Evolutionary conservation across 352 stramenopile species (phyloP).

Genomic region (Phytophthora fragariaefolia): DNA sequence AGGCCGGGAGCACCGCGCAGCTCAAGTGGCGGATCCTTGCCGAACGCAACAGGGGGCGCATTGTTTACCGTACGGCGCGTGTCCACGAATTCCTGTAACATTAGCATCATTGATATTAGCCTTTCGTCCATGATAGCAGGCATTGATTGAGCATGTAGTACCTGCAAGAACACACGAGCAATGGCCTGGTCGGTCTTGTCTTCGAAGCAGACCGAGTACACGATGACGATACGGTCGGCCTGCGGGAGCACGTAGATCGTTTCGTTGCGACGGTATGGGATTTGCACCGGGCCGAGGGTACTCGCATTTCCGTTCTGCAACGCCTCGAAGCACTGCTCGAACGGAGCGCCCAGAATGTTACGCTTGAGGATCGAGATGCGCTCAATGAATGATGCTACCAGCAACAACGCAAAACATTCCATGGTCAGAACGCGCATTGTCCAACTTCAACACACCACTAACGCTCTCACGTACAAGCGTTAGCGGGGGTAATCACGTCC

Average conservation of each 20-base stretch:
- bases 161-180: slow-evolving; percentile 91
- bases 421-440: background rate
- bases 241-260: slow-evolving; percentile 89
- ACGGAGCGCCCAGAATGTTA: slow-evolving; percentile 80
- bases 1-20: slow-evolving; percentile 74
- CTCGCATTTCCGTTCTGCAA: slow-evolving; percentile 66
- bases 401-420: slow-evolving; percentile 1
- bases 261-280: slow-evolving; percentile 89
- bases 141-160: no score
- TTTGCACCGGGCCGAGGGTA: slow-evolving; percentile 70
- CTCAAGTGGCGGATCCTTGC: slow-evolving; percentile 91
- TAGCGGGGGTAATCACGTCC: slow-evolving; percentile 72
- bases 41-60: slow-evolving; percentile 92
- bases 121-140: no score
- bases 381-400: slow-evolving; percentile 73
- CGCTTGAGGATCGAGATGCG: slow-evolving; percentile 83
- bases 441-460: background rate
- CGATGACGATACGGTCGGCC: slow-evolving; percentile 90
- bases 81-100: slow-evolving; percentile 91
- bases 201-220: slow-evolving; percentile 94
- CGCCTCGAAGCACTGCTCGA: slow-evolving; percentile 87
- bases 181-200: slow-evolving; percentile 94
- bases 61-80: slow-evolving; percentile 93
- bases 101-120: background rate
- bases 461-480: slow-evolving; percentile 51